Evolutionary conservation across 176 grass and related monocot species (phyloP).

Genomic region (Melocanna baccifera): DNA sequence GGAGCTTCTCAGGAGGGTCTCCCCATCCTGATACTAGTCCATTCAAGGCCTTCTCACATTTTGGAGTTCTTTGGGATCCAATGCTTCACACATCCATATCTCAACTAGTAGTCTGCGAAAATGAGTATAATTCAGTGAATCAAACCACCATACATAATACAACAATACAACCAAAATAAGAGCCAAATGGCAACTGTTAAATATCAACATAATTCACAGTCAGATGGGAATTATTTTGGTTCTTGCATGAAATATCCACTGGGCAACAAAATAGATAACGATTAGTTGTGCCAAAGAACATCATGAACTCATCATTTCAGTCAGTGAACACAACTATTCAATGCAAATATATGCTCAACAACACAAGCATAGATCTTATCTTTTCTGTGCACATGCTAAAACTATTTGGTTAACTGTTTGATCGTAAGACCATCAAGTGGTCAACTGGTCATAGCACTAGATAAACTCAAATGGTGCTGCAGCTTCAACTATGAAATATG

Average conservation of each 20-base stretch:
- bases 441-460: no score
- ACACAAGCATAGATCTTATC: neutral
- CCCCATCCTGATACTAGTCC: conserved; percentile 97
- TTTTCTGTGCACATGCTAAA: neutral
- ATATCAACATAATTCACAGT: neutral
- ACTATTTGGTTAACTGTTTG: neutral
- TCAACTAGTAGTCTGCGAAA: conserved; percentile 43
- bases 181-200: neutral
- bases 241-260: neutral
- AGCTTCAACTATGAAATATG: neutral
- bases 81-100: conserved; percentile 77
- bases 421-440: neutral
- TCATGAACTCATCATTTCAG: neutral
- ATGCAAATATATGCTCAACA: neutral
- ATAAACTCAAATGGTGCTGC: neutral
- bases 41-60: conserved; percentile 83
- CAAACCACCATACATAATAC: neutral
- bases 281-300: neutral
- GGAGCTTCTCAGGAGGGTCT: conserved; percentile 99
- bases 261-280: neutral
- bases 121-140: conserved; percentile 1
- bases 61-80: conserved; percentile 99
- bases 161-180: neutral
- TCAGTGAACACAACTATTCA: no score
- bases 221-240: neutral